A percentile compares a stretch with the other conserved stretches of the same genome.
These are phyloP conservation scores for Pseudopediastrum boryanum DNA, from an alignment of 139 green algal species.

Conservation along the genomic window DNA sequence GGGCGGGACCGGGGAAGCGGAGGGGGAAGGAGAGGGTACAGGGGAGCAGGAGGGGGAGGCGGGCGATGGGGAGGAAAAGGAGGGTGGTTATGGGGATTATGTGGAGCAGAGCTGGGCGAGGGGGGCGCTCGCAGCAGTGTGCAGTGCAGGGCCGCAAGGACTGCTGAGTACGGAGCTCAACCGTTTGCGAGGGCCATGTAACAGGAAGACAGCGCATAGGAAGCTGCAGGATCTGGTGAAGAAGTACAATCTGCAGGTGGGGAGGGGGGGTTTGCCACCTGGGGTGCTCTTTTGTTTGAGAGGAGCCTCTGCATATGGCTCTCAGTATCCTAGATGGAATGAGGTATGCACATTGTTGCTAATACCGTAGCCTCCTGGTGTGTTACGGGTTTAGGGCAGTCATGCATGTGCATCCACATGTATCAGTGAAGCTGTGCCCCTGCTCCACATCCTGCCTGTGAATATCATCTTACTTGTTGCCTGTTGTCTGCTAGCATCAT, in stretches of 20 bases:
- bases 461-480: no score
- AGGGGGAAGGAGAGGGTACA: conserved; percentile 20
- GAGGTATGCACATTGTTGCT: background rate
- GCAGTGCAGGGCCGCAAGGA: background rate
- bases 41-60: conserved; percentile 18
- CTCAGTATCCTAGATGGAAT: background rate
- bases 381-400: background rate
- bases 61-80: conserved; percentile 16
- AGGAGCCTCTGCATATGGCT: background rate
- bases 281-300: no score
- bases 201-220: conserved; percentile 3
- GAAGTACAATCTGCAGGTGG: conserved; percentile 16
- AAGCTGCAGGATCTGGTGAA: conserved; percentile 43
- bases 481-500: background rate
- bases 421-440: conserved; percentile 1
- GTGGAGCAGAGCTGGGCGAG: background rate
- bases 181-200: background rate
- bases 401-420: background rate
- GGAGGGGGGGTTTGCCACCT: background rate
- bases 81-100: background rate
- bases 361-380: background rate
- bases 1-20: conserved; percentile 4
- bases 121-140: background rate
- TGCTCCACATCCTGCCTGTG: no score
- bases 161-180: conserved; percentile 20